Evolutionary conservation across 2,329 filamentous ascomycete species (phyloP), one percentile per base, ranked within the genome.

Genomic region (Xenoacremonium recifei): DNA sequence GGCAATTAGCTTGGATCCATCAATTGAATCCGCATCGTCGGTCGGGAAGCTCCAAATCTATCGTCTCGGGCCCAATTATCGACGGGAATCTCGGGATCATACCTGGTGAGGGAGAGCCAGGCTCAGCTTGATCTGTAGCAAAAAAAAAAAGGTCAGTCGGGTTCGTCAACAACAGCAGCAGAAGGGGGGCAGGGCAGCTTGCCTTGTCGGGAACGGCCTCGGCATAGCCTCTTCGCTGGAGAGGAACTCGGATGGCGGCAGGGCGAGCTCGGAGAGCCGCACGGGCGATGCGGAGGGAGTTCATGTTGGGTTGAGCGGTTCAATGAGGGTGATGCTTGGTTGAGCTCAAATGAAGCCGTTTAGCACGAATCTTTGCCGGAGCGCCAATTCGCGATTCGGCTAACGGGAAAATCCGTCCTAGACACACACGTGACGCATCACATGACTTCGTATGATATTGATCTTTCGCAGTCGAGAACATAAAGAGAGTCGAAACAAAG

Each of bases 101-200:
- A 97, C 93, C 90, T 96, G 88, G 77, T 97, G 92, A 76, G 93
- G 93, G 62, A 99, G 87, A 69, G 88, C 84, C 77, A 99, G 80
- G 79, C 89, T 96, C 77, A 99, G 85, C 85, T 95, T 95, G 81
- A 99, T 95, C 82, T 85, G 59, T 47, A 47, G n/a, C n/a, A n/a
- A n/a, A n/a, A n/a, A n/a, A n/a, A n/a, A 51, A 35, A 38, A 35
- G 47, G 55, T 60, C 43, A 62, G 54, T 53, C 57, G 49, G 47
- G 47, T 40, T 45, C 33, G 44, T 51, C 44, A 51, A 48, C n/a
- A 53, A 54, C 39, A 50, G 48, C 49, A 47, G 51, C 46, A 25
- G 42, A 44, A 41, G 48, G 49, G 41, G 49, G 40, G 48, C 44
- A n/a, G n/a, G n/a, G n/a, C n/a, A n/a, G n/a, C 76, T 66, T 70